Conservation (phyloP, 2,329 filamentous ascomycete species). For the Epichloe elymi region DNA sequence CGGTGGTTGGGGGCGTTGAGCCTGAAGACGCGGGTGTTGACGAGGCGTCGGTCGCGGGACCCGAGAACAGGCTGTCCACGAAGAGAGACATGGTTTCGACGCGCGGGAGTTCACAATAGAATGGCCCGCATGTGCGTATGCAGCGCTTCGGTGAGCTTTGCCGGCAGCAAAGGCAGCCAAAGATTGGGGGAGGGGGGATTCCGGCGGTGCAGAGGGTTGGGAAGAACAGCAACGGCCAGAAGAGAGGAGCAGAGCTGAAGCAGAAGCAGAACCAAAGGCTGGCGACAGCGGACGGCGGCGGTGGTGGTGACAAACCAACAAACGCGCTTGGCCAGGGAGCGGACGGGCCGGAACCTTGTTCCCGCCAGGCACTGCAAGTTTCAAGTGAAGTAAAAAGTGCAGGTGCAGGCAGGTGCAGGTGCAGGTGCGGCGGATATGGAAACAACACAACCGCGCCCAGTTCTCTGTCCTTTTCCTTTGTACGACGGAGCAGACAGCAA, state of each 20-base stretch:
- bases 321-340: background rate
- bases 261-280: background rate
- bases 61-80: constrained; percentile 20
- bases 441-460: too few species aligned
- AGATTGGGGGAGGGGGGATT: background rate
- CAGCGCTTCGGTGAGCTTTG: constrained; percentile 4
- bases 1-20: constrained; percentile 54
- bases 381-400: too few species aligned
- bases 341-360: background rate
- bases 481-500: too few species aligned
- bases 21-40: constrained; percentile 41
- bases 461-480: too few species aligned
- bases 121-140: background rate
- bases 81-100: constrained; percentile 18
- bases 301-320: background rate
- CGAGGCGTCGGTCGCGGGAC: constrained; percentile 25
- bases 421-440: background rate
- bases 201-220: background rate
- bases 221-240: background rate
- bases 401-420: background rate
- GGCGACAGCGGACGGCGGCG: background rate
- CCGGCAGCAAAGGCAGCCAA: constrained; percentile 5
- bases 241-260: background rate
- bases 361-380: too few species aligned
- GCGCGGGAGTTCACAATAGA: background rate